phyloP scores from a whole-genome alignment of 305 asterid species.

The Stenogyne calaminthoides region DNA sequence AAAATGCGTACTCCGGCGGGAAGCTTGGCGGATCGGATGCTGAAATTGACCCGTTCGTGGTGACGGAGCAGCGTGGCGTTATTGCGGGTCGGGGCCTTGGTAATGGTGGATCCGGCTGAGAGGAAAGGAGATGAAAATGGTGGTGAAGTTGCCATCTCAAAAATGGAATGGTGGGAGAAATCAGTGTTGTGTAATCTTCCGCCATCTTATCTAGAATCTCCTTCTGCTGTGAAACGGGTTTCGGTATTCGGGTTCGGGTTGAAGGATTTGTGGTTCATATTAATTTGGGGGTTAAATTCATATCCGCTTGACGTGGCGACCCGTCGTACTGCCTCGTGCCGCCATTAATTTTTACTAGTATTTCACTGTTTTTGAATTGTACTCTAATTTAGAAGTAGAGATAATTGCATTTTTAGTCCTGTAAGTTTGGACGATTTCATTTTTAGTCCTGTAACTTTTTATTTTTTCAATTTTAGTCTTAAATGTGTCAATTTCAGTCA shows the following conservation, averaged over 20 bases:
- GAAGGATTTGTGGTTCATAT: conserved; percentile 13
- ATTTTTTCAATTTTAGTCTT: too few relatives aligned
- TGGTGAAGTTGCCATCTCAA: conserved; percentile 40
- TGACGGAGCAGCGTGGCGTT: not conserved
- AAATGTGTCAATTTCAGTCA: too few relatives aligned
- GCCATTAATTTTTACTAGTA: too few relatives aligned
- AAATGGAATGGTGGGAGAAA: conserved; percentile 22
- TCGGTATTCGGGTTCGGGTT: not conserved
- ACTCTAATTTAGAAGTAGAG: too few relatives aligned
- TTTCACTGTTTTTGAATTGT: too few relatives aligned
- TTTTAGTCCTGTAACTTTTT: too few relatives aligned
- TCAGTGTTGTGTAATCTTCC: conserved; percentile 12
- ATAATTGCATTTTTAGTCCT: too few relatives aligned
- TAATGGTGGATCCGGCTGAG: conserved; percentile 31
- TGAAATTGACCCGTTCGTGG: conserved; percentile 43
- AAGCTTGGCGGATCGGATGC: conserved; percentile 71
- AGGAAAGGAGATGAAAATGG: conserved; percentile 54
- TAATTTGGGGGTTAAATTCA: not conserved
- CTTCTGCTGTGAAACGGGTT: not conserved
- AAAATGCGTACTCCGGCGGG: conserved; percentile 67
- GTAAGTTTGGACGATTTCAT: too few relatives aligned
- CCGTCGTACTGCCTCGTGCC: too few relatives aligned
- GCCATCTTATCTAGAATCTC: conserved; percentile 7
- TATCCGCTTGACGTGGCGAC: too few relatives aligned
- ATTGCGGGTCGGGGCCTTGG: conserved; percentile 22